phyloP scores from a whole-genome alignment of 495 filamentous ascomycete genomes.

The Clohesyomyces aquaticus region DNA sequence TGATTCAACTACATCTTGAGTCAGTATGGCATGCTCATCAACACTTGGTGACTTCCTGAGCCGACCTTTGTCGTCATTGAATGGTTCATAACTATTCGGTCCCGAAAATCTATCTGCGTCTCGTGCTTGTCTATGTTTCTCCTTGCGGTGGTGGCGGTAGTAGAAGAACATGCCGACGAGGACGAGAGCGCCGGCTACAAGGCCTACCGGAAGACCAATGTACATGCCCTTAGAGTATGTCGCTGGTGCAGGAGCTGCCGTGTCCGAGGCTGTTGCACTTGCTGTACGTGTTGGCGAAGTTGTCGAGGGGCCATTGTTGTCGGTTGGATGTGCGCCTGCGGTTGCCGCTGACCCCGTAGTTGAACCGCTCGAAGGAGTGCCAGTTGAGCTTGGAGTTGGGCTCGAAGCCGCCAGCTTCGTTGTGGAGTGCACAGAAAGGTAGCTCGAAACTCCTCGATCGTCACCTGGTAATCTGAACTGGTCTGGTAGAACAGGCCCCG shows the following conservation, averaged over 20 bases:
- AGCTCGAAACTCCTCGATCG: not conserved
- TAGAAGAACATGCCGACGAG: not conserved
- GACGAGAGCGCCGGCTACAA: not conserved
- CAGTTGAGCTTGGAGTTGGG: no score
- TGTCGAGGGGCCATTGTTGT: no score
- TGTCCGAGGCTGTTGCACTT: not conserved
- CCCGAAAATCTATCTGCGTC: not conserved
- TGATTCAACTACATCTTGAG: no score
- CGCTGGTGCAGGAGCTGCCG: not conserved
- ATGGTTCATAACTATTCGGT: not conserved
- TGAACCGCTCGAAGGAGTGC: no score
- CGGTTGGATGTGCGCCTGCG: no score
- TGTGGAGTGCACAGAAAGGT: constrained; percentile 6
- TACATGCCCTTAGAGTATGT: not conserved
- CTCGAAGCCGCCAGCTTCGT: not conserved
- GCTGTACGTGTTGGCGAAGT: not conserved
- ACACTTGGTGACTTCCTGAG: no score
- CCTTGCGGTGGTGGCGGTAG: not conserved
- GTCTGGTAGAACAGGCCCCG: not conserved
- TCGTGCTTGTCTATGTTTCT: not conserved
- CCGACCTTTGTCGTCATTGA: no score
- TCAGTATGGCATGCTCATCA: no score
- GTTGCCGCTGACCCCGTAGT: no score
- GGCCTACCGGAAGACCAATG: not conserved
- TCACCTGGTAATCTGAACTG: not conserved